Evolutionary conservation across 805 yeast genomes (phyloP).

Genomic region (Kuraishia floccosa): DNA sequence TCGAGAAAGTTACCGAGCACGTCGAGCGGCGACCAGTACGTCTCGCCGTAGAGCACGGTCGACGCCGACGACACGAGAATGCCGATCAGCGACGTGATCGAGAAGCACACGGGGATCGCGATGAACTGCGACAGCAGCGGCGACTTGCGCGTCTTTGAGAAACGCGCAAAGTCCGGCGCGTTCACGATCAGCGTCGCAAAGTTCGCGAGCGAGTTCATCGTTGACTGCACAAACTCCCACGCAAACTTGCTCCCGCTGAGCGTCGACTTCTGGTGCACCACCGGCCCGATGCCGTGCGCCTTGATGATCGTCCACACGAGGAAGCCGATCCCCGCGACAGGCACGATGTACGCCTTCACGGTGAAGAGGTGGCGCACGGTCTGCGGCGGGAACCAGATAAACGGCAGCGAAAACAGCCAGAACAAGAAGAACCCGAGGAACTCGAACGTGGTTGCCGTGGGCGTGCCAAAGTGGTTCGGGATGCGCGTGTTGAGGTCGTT

Average conservation of each 20-base stretch:
- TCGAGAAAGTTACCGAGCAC: slow-evolving; percentile 57
- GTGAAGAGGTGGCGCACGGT: slow-evolving; percentile 76
- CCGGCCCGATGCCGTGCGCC: slow-evolving; percentile 72
- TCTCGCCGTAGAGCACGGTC: slow-evolving; percentile 48
- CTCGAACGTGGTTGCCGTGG: slow-evolving; percentile 54
- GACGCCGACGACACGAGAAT: slow-evolving; percentile 78
- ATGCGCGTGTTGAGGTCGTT: slow-evolving; percentile 48
- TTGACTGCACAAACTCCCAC: slow-evolving; percentile 75
- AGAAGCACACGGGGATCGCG: slow-evolving; percentile 68
- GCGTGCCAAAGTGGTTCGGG: slow-evolving; percentile 53
- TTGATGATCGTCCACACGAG: slow-evolving; percentile 76
- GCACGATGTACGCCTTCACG: slow-evolving; percentile 66
- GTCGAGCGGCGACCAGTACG: slow-evolving; percentile 80
- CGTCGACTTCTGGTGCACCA: slow-evolving; percentile 41
- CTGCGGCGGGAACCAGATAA: slow-evolving; percentile 75
- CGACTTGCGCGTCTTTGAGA: slow-evolving; percentile 46
- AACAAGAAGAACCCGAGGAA: slow-evolving; percentile 71
- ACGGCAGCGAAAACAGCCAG: slow-evolving; percentile 74
- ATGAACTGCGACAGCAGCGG: slow-evolving; percentile 47
- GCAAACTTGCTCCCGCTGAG: slow-evolving; percentile 52
- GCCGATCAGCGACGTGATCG: slow-evolving; percentile 76
- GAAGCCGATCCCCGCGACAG: slow-evolving; percentile 76
- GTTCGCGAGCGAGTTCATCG: slow-evolving; percentile 76
- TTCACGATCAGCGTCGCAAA: slow-evolving; percentile 84
- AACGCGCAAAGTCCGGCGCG: slow-evolving; percentile 84